phyloP scores from a whole-genome alignment of 2,329 filamentous ascomycete species.

The Dactylella cylindrospora region DNA sequence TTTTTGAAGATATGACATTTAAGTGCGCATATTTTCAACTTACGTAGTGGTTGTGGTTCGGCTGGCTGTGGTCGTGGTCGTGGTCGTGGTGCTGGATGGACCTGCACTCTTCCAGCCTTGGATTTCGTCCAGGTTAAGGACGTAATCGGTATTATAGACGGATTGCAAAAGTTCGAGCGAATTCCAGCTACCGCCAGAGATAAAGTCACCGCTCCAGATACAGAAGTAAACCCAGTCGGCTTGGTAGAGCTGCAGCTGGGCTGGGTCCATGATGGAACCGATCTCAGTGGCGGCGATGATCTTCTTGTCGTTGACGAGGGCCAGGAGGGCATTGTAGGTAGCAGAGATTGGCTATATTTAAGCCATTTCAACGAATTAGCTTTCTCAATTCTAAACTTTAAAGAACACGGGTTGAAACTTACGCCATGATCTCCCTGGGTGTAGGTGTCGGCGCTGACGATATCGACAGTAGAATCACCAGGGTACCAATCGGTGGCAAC shows the following conservation, averaged over 20 bases:
- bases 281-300: slow-evolving; percentile 57
- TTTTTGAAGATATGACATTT: no score
- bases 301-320: slow-evolving; percentile 56
- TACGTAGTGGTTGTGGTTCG: slow-evolving; percentile 37
- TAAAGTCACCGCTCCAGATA: slow-evolving; percentile 56
- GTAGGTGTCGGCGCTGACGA: slow-evolving; percentile 57
- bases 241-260: slow-evolving; percentile 54
- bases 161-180: slow-evolving; percentile 52
- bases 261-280: slow-evolving; percentile 55
- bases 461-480: slow-evolving; percentile 55
- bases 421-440: slow-evolving; percentile 54
- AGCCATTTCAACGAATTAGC: slow-evolving; percentile 11
- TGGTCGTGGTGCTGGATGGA: slow-evolving; percentile 15
- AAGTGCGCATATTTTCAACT: no score
- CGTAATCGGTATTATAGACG: slow-evolving; percentile 47
- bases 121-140: slow-evolving; percentile 48
- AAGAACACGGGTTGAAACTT: slow-evolving; percentile 16
- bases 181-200: slow-evolving; percentile 55
- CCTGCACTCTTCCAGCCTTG: slow-evolving; percentile 47
- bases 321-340: slow-evolving; percentile 55
- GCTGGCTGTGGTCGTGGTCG: slow-evolving; percentile 21
- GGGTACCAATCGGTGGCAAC: slow-evolving; percentile 56
- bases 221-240: slow-evolving; percentile 58
- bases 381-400: background rate
- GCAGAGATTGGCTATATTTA: slow-evolving; percentile 52